phyloP scores from a whole-genome alignment of 768 basidiomycete genomes.

The Boletus sensibilis region DNA sequence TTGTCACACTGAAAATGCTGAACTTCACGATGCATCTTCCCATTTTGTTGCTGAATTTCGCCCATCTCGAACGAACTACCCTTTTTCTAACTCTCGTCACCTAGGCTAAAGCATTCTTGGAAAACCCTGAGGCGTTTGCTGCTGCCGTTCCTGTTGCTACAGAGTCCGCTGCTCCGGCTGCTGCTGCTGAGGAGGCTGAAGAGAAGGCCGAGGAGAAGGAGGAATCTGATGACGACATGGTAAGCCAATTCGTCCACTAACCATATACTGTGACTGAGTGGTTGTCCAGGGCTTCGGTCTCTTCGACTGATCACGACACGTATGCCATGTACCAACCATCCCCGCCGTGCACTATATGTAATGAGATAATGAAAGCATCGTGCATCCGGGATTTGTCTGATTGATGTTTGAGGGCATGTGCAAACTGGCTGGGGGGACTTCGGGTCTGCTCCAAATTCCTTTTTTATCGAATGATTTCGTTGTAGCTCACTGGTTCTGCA shows the following conservation, averaged over 20 bases:
- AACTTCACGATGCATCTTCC: slow-evolving; percentile 45
- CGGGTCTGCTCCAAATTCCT: background rate
- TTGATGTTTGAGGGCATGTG: slow-evolving; percentile 1
- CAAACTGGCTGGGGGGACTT: background rate
- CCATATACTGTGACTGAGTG: background rate
- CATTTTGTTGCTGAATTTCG: slow-evolving; percentile 31
- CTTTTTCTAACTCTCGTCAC: slow-evolving; percentile 8
- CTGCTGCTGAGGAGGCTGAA: slow-evolving; percentile 60
- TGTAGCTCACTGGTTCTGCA: background rate
- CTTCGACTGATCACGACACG: slow-evolving; percentile 60
- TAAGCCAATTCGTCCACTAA: slow-evolving; percentile 32
- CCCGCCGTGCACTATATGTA: slow-evolving; percentile 21
- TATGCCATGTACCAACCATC: slow-evolving; percentile 17
- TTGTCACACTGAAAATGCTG: slow-evolving; percentile 85
- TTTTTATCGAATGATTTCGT: background rate
- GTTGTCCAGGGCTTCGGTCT: slow-evolving; percentile 81
- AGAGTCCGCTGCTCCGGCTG: slow-evolving; percentile 48
- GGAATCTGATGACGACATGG: slow-evolving; percentile 89
- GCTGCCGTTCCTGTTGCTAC: slow-evolving; percentile 67
- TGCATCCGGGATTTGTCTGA: slow-evolving; percentile 8
- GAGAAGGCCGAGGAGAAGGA: slow-evolving; percentile 84
- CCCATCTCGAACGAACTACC: background rate
- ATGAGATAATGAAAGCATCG: slow-evolving; percentile 17
- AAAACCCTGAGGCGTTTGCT: slow-evolving; percentile 98
- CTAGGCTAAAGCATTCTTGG: slow-evolving; percentile 93